Evolutionary conservation across 495 filamentous ascomycete species (phyloP).

Genomic region (Lasiosphaeria miniovina): DNA sequence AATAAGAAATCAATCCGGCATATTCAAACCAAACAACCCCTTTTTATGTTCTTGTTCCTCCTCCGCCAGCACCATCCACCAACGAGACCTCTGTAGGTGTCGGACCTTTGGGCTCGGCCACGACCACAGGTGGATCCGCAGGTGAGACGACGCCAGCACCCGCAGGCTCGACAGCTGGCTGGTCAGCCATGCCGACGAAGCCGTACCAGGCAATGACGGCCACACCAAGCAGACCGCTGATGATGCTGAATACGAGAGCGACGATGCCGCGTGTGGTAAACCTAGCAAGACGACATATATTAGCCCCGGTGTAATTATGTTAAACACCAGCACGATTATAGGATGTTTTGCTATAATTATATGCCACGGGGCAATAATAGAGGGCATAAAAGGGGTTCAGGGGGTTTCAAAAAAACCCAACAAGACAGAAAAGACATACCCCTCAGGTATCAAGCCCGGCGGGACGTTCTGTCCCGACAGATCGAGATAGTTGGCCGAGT

Average conservation of each 20-base stretch:
- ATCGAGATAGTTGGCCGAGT: constrained; percentile 60
- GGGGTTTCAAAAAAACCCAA: background rate
- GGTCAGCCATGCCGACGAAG: constrained; percentile 20
- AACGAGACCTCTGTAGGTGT: no score
- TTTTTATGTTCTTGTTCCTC: no score
- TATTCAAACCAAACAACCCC: no score
- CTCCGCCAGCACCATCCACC: no score
- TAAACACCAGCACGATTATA: background rate
- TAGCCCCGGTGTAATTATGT: background rate
- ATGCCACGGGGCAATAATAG: background rate
- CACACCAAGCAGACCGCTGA: constrained; percentile 72
- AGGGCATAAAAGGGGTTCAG: background rate
- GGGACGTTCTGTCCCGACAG: constrained; percentile 58
- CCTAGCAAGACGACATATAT: constrained; percentile 23
- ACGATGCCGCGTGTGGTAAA: constrained; percentile 72
- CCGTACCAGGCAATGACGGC: constrained; percentile 68
- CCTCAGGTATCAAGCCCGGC: constrained; percentile 57
- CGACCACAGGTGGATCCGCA: no score
- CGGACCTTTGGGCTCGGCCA: no score
- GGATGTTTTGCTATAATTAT: no score
- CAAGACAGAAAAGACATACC: constrained; percentile 38
- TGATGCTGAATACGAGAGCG: constrained; percentile 67
- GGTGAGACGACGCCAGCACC: no score
- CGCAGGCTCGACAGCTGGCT: no score
- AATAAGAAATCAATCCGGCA: no score